Evolutionary conservation across 352 stramenopile species (phyloP), one percentile per base, ranked within the genome.

Genomic region (Globisporangium takayamanum): DNA sequence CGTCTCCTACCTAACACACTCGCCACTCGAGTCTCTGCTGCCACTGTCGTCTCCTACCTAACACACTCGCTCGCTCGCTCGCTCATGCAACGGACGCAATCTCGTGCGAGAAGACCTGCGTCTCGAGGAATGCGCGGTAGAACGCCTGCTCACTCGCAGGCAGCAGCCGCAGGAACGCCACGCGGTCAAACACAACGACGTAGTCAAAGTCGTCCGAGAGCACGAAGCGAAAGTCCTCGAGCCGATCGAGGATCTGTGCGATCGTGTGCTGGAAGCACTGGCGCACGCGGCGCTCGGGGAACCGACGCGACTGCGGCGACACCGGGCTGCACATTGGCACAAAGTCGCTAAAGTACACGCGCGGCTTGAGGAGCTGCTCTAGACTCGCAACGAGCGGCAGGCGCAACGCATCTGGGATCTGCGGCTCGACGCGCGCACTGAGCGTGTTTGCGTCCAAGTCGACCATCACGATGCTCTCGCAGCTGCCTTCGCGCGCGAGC

Each of bases 121-220:
- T 94, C 69, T 94, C 84, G 5, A 94, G 63, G 60, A 94, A 94
- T 53, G 60, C 76, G 55, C 77, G 78, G 60, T 83, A 94, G 55
- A 94, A 94, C 8, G 62, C 66, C 52, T 79, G 69, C 39, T 91
- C 80, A n/a, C 68, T 60, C 5, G 69, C 26, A 3, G 75, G 77
- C 42, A 89, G 58, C n/a, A 62, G 66, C 39, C 66, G 73, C 45
- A 91, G 55, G 63, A 90, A 94, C 5, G 73, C 77, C 12, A 87
- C 67, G 30, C 77, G 81, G 55, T 94, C 84, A 61, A 94, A 94
- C 48, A 94, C 84, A 42, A 94, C 84, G 28, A 91, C 81, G 50
- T 81, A 89, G 68, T 94, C 84, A 54, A 92, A 91, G 62, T 94
- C 84, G 60, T 94, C 84, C 50, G 84, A 91, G 26, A 94, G 67